Percentiles rank a stretch among this genome's conserved stretches.
phyloP scores from a whole-genome alignment of 225 moss, liverwort and hornwort species.

The Physcomitrium patens region DNA sequence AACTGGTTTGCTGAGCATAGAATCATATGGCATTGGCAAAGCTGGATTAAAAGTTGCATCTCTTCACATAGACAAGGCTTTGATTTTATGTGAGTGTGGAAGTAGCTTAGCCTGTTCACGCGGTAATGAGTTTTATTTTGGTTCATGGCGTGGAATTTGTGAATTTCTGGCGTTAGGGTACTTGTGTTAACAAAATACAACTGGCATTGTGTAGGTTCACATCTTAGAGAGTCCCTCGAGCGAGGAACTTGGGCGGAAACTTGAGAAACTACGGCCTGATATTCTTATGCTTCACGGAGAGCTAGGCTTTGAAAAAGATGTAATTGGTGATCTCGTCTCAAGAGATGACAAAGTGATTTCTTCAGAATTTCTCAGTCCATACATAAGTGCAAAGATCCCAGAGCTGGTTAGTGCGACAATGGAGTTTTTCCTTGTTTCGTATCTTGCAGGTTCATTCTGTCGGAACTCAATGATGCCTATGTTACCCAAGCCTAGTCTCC shows the following conservation, averaged over 20 bases:
- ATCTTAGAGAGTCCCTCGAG: conserved; percentile 71
- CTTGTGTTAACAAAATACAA: conserved; percentile 10
- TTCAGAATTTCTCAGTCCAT: conserved; percentile 57
- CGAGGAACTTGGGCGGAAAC: conserved; percentile 73
- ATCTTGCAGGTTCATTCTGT: background rate
- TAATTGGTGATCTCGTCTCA: conserved; percentile 59
- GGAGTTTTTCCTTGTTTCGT: background rate
- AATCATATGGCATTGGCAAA: background rate
- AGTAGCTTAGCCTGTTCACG: conserved; percentile 20
- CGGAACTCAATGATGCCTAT: background rate
- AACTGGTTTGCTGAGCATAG: conserved; percentile 8
- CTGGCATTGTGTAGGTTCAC: conserved; percentile 64
- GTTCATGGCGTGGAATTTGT: background rate
- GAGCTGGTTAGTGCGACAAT: conserved; percentile 58
- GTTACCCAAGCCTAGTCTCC: background rate
- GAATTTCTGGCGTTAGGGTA: background rate
- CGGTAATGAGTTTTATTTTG: background rate
- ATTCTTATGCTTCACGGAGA: conserved; percentile 86
- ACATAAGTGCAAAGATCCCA: conserved; percentile 69
- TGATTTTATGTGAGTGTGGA: background rate
- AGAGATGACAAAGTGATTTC: conserved; percentile 62
- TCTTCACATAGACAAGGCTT: background rate
- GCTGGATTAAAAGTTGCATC: conserved; percentile 1
- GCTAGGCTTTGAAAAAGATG: conserved; percentile 54
- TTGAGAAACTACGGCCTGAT: conserved; percentile 81